A percentile compares a stretch with the other conserved stretches of the same genome.
These are phyloP conservation scores for Hyphodiscus sp. DNA, from an alignment of 2,329 filamentous ascomycete genomes.

Conservation along the genomic window DNA sequence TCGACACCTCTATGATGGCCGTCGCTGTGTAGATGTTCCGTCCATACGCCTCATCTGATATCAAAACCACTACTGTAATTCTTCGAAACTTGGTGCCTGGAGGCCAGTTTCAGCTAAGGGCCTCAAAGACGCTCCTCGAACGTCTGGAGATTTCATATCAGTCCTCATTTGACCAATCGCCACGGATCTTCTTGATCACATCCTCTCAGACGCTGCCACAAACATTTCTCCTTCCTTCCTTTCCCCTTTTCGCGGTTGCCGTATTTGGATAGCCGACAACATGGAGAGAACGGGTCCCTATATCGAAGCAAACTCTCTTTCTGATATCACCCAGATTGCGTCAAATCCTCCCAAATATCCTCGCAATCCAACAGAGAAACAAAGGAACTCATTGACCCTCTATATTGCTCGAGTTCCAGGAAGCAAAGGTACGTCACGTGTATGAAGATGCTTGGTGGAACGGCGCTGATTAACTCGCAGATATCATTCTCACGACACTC, in stretches of 20 bases:
- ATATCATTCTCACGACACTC: conserved; percentile 63
- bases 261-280: not conserved
- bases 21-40: too few relatives aligned
- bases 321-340: conserved; percentile 71
- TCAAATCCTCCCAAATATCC: conserved; percentile 83
- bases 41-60: not conserved
- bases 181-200: too few relatives aligned
- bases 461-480: conserved; percentile 3
- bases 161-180: too few relatives aligned
- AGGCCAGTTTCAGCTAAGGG: not conserved
- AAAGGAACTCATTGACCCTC: conserved; percentile 66
- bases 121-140: too few relatives aligned
- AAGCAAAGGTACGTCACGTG: conserved; percentile 60
- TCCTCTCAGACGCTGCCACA: not conserved
- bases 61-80: not conserved
- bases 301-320: conserved; percentile 77
- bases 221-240: not conserved
- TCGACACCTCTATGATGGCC: not conserved
- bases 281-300: conserved; percentile 13
- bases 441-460: not conserved
- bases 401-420: conserved; percentile 94
- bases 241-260: not conserved
- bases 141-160: too few relatives aligned
- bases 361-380: conserved; percentile 63
- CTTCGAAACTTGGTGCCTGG: not conserved